A percentile compares a stretch with the other conserved stretches of the same genome.
phyloP scores from a whole-genome alignment of 2,329 filamentous ascomycete species.

The Talaromyces sp. region DNA sequence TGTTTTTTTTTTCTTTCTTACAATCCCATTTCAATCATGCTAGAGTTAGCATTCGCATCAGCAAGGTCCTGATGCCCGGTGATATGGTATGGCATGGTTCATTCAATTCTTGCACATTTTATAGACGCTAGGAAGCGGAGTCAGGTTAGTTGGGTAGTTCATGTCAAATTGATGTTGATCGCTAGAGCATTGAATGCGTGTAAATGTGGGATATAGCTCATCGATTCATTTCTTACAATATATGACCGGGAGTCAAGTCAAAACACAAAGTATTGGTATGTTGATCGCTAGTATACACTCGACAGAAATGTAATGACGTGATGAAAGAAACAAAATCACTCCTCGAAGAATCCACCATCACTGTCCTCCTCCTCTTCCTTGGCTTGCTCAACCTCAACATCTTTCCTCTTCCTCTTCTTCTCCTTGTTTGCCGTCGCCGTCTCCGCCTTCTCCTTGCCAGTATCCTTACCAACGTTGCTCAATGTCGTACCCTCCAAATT shows the following conservation, averaged over 20 bases:
- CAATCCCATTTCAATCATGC: background rate
- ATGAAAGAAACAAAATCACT: conserved; percentile 14
- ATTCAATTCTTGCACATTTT: conserved; percentile 10
- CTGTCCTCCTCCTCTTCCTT: conserved; percentile 28
- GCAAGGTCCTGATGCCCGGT: background rate
- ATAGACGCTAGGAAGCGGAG: conserved; percentile 10
- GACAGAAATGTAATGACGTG: background rate
- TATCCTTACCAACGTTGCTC: background rate
- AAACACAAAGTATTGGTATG: background rate
- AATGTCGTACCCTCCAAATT: background rate
- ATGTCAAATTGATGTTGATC: background rate
- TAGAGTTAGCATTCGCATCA: conserved; percentile 1
- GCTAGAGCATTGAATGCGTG: background rate
- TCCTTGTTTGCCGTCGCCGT: background rate
- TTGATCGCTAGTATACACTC: background rate
- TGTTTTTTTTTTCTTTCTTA: background rate
- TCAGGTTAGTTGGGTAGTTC: background rate
- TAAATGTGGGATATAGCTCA: background rate
- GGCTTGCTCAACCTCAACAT: conserved; percentile 11
- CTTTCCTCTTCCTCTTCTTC: conserved; percentile 1
- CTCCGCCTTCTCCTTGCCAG: conserved; percentile 10
- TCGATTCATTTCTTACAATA: background rate
- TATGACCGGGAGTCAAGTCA: too few relatives aligned
- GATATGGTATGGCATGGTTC: background rate
- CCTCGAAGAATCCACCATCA: conserved; percentile 43